Evolutionary conservation across 495 filamentous ascomycete species (phyloP).

Genomic region (Cercophora scortea): DNA sequence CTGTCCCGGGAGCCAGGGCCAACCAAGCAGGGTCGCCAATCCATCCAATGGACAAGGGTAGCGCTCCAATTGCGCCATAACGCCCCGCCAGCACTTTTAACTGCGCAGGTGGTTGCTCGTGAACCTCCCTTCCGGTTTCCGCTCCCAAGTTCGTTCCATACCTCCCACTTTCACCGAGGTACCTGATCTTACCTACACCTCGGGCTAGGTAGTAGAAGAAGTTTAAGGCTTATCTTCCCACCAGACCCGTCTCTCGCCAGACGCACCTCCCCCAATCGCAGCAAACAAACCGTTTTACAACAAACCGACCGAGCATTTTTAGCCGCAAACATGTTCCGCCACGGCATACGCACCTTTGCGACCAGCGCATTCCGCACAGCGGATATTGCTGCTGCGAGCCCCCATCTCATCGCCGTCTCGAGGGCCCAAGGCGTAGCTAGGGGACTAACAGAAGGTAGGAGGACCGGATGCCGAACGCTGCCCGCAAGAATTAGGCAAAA

Average conservation of each 20-base stretch:
- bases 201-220: too few relatives aligned
- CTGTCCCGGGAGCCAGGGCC: too few relatives aligned
- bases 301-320: background rate
- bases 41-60: background rate
- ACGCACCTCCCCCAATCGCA: too few relatives aligned
- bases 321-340: constrained; percentile 39
- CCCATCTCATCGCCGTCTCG: constrained; percentile 48
- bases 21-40: background rate
- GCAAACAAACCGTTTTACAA: too few relatives aligned
- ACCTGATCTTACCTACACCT: too few relatives aligned
- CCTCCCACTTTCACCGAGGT: too few relatives aligned
- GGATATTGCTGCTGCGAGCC: constrained; percentile 18
- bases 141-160: too few relatives aligned
- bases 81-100: background rate
- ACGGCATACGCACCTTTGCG: constrained; percentile 40
- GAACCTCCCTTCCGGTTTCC: background rate
- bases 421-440: constrained; percentile 76
- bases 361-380: constrained; percentile 37
- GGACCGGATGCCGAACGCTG: background rate
- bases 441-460: constrained; percentile 78
- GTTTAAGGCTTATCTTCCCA: too few relatives aligned
- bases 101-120: background rate
- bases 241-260: too few relatives aligned
- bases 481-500: too few relatives aligned
- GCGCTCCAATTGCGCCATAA: background rate